These are phyloP conservation scores for Corynascus novoguineensis DNA, from an alignment of 495 filamentous ascomycete genomes.

Conservation along the genomic window DNA sequence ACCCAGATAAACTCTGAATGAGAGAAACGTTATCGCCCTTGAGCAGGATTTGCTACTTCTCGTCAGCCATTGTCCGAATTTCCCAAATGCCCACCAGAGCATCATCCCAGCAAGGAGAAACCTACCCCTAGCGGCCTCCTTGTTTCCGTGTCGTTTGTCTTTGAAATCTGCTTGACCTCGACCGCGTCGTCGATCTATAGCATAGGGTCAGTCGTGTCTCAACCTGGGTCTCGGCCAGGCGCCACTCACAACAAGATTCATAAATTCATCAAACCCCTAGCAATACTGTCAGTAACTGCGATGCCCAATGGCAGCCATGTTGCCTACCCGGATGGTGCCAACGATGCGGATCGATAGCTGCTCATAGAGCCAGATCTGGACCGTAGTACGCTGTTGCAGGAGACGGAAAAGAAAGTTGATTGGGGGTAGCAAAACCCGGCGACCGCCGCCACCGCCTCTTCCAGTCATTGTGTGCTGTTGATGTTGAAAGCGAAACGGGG, in stretches of 20 bases:
- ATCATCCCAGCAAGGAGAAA: neutral
- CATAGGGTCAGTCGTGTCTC: neutral
- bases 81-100: too few relatives aligned
- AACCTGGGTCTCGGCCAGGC: neutral
- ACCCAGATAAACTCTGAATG: constrained; percentile 70
- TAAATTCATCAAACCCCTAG: constrained; percentile 79
- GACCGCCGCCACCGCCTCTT: constrained; percentile 69
- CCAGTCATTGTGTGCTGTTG: constrained; percentile 60
- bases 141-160: constrained; percentile 68
- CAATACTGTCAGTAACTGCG: neutral
- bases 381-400: constrained; percentile 77
- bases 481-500: neutral
- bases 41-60: constrained; percentile 78
- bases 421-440: constrained; percentile 88
- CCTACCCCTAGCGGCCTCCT: constrained; percentile 67
- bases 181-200: constrained; percentile 71
- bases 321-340: constrained; percentile 80
- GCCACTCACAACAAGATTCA: constrained; percentile 93
- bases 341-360: constrained; percentile 90
- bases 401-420: constrained; percentile 98
- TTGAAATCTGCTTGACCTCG: constrained; percentile 80
- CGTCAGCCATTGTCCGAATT: constrained; percentile 27
- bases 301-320: neutral
- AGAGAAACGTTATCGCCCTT: constrained; percentile 97
- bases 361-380: constrained; percentile 95